Percentiles rank a stretch among this genome's conserved stretches.
Evolutionary conservation across 768 basidiomycete genomes (phyloP).

Genomic region (Phylloporus sp.): DNA sequence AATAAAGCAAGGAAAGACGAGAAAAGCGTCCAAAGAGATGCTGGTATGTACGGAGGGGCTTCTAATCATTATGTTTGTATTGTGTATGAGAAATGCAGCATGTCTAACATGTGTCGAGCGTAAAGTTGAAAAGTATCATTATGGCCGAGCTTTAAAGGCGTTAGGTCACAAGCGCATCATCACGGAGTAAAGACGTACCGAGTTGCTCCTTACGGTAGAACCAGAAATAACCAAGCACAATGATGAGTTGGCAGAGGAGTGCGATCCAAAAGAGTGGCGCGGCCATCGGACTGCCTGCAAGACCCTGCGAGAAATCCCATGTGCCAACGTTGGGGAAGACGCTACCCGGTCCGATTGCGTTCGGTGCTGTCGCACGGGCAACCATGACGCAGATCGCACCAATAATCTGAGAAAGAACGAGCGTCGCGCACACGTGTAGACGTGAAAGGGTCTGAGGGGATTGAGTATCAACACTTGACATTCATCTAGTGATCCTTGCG

Average conservation of each 20-base stretch:
- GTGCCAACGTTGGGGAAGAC: constrained; percentile 91
- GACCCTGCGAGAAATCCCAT: constrained; percentile 80
- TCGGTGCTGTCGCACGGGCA: constrained; percentile 86
- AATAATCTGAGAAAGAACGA: constrained; percentile 87
- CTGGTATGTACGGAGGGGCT: not conserved
- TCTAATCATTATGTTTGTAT: not conserved
- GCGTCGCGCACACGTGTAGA: constrained; percentile 89
- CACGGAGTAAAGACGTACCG: constrained; percentile 41
- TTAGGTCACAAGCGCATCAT: not conserved
- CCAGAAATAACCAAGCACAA: constrained; percentile 92
- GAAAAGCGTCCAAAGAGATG: not conserved
- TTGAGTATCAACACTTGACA: not conserved
- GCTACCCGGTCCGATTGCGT: constrained; percentile 80
- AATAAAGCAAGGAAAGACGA: not conserved
- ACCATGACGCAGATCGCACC: constrained; percentile 91
- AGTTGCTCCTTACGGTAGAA: constrained; percentile 97
- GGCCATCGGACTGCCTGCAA: constrained; percentile 77
- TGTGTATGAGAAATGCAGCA: not conserved
- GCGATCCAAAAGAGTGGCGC: constrained; percentile 87
- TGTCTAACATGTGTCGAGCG: not conserved
- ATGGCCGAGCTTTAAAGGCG: constrained; percentile 23
- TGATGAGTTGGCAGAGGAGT: constrained; percentile 71
- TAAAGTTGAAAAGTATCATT: constrained; percentile 8
- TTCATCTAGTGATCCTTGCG: not conserved
- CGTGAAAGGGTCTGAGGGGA: constrained; percentile 70